Conservation (phyloP, 2,329 filamentous ascomycete genomes). For the Pseudocercospora musae region DNA sequence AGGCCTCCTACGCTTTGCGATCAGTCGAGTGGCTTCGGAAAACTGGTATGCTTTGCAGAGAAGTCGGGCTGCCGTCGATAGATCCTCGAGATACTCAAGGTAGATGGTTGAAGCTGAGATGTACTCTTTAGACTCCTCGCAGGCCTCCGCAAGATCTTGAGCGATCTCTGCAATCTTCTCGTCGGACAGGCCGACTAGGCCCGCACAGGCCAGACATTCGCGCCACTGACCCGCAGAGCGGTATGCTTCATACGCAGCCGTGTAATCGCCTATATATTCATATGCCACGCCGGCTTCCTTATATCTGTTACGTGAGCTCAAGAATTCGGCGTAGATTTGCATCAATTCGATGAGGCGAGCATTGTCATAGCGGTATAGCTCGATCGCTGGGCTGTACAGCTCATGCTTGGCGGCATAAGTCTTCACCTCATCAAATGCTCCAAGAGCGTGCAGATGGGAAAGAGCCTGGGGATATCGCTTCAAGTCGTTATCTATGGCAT, state of each 20-base stretch:
- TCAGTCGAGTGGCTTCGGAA: constrained; percentile 78
- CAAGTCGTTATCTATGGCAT: constrained; percentile 86
- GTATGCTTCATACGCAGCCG: constrained; percentile 76
- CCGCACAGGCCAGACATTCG: constrained; percentile 79
- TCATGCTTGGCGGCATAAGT: constrained; percentile 74
- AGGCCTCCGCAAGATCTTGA: constrained; percentile 69
- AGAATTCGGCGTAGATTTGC: constrained; percentile 71
- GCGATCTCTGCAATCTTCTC: constrained; percentile 66
- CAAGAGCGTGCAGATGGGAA: constrained; percentile 67
- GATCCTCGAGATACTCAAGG: constrained; percentile 72
- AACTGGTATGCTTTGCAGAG: constrained; percentile 88
- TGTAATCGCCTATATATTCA: constrained; percentile 75
- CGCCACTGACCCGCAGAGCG: constrained; percentile 84
- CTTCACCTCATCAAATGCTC: constrained; percentile 73
- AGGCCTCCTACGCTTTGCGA: constrained; percentile 58
- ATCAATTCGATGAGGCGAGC: constrained; percentile 66
- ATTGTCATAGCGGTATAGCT: constrained; percentile 78
- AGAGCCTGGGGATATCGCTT: constrained; percentile 74
- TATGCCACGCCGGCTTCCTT: constrained; percentile 85
- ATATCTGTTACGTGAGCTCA: constrained; percentile 71
- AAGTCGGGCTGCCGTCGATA: constrained; percentile 66
- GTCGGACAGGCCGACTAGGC: constrained; percentile 61
- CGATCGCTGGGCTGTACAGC: constrained; percentile 74
- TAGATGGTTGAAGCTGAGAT: constrained; percentile 74
- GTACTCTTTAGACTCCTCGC: constrained; percentile 83